Percentiles rank a stretch among this genome's conserved stretches.
These are phyloP conservation scores for Artomyces pyxidatus DNA, from an alignment of 768 basidiomycete species.

Conservation along the genomic window DNA sequence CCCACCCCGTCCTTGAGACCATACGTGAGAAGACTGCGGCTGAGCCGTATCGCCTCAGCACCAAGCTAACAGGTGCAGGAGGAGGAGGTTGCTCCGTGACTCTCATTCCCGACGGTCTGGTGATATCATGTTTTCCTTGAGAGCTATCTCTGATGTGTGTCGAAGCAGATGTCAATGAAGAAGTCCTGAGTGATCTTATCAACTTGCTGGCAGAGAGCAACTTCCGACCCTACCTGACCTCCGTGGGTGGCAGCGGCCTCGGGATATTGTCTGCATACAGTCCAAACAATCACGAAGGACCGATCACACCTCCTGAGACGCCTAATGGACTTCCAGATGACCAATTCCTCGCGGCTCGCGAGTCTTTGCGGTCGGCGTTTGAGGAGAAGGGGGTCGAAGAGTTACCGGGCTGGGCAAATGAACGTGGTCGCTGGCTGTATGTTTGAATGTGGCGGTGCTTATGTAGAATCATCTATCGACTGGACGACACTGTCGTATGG, in stretches of 20 bases:
- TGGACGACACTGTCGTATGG: neutral
- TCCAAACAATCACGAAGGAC: constrained; percentile 21
- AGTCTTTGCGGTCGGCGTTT: constrained; percentile 20
- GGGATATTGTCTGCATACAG: constrained; percentile 66
- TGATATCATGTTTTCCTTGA: constrained; percentile 8
- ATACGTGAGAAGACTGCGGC: constrained; percentile 65
- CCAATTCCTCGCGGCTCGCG: too few species aligned
- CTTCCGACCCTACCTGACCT: constrained; percentile 82
- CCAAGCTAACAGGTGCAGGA: constrained; percentile 96
- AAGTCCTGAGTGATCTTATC: constrained; percentile 49
- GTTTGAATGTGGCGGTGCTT: constrained; percentile 18
- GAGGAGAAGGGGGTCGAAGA: constrained; percentile 20
- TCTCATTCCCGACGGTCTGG: constrained; percentile 84
- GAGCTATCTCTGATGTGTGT: neutral
- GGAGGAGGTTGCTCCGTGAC: constrained; percentile 98
- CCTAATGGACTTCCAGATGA: constrained; percentile 4
- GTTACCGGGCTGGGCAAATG: constrained; percentile 29
- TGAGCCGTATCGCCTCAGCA: constrained; percentile 62
- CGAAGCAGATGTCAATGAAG: constrained; percentile 60
- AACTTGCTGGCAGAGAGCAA: constrained; percentile 49
- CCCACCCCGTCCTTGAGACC: constrained; percentile 79
- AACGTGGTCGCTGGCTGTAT: constrained; percentile 32
- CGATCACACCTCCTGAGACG: constrained; percentile 24
- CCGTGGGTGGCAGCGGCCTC: constrained; percentile 89
- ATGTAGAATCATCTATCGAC: neutral